A percentile compares a stretch with the other conserved stretches of the same genome.
Evolutionary conservation across 2,329 filamentous ascomycete genomes (phyloP).

Genomic region (Fusarium sp.): DNA sequence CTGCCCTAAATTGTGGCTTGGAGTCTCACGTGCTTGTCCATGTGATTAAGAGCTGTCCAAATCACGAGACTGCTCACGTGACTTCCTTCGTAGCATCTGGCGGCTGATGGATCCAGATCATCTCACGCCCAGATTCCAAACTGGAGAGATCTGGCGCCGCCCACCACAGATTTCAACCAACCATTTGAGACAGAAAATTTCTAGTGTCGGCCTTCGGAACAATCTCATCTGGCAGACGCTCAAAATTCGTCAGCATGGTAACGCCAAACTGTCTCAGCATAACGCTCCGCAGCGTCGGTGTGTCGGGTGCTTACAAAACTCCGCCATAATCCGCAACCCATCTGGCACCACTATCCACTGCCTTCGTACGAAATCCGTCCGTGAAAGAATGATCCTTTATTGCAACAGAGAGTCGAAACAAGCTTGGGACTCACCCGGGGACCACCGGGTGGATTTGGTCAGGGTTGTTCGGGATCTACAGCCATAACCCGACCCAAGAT

Average conservation of each 20-base stretch:
- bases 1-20: neutral
- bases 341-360: neutral
- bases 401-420: neutral
- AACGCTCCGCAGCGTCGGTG: neutral
- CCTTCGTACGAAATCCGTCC: neutral
- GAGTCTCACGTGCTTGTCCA: accelerated
- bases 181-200: neutral
- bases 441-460: neutral
- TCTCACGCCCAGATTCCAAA: neutral
- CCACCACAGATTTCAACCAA: neutral
- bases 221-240: neutral
- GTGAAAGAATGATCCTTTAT: neutral
- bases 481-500: neutral
- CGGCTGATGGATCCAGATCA: neutral
- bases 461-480: constrained; percentile 17
- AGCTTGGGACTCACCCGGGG: neutral
- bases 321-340: constrained; percentile 14
- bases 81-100: neutral
- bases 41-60: neutral
- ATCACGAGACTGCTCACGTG: neutral
- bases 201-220: constrained; percentile 5
- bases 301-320: constrained; percentile 23
- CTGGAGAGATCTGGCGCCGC: neutral
- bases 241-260: constrained; percentile 18
- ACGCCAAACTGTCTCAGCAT: neutral